A percentile compares a stretch with the other conserved stretches of the same genome.
These are phyloP conservation scores for Auricularia auricula-judae DNA, from an alignment of 768 basidiomycete genomes.

Conservation along the genomic window DNA sequence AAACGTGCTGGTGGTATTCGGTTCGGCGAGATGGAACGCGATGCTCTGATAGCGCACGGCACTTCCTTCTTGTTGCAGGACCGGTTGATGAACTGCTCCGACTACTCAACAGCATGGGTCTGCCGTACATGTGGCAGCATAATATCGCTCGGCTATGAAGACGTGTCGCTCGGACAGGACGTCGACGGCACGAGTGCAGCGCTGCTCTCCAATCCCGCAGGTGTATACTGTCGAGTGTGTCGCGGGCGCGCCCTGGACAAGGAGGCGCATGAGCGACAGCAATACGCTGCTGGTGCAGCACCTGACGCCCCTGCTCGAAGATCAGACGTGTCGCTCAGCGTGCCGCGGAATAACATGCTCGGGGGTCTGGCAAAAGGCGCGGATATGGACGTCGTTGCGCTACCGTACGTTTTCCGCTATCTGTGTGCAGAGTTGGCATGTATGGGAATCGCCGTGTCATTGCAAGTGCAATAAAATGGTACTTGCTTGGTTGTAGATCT, in stretches of 20 bases:
- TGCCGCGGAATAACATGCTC: conserved; percentile 59
- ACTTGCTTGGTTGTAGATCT: too few species aligned
- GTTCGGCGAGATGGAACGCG: conserved; percentile 99
- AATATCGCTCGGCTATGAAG: conserved; percentile 93
- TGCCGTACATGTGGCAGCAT: conserved; percentile 93
- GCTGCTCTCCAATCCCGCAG: conserved; percentile 55
- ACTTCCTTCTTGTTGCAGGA: conserved; percentile 98
- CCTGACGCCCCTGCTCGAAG: conserved; percentile 22
- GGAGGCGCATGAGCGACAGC: conserved; percentile 47
- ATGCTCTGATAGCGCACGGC: conserved; percentile 96
- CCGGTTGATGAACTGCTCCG: conserved; percentile 98
- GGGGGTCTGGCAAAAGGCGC: conserved; percentile 50
- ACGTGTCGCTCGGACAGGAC: conserved; percentile 60
- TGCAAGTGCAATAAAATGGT: conserved; percentile 48
- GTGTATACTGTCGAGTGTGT: conserved; percentile 96
- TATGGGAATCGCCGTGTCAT: conserved; percentile 90
- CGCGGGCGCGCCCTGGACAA: conserved; percentile 57
- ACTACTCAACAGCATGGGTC: conserved; percentile 99
- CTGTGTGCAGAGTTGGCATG: conserved; percentile 94
- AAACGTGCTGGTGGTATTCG: conserved; percentile 98
- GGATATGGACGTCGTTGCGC: conserved; percentile 87
- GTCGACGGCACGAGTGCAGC: conserved; percentile 37
- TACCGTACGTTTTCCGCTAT: conserved; percentile 92
- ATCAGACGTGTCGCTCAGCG: conserved; percentile 46
- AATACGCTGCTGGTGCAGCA: conserved; percentile 36